Evolutionary conservation across 768 basidiomycete species (phyloP), one percentile per base, ranked within the genome.

Genomic region (Lactarius tabidus): DNA sequence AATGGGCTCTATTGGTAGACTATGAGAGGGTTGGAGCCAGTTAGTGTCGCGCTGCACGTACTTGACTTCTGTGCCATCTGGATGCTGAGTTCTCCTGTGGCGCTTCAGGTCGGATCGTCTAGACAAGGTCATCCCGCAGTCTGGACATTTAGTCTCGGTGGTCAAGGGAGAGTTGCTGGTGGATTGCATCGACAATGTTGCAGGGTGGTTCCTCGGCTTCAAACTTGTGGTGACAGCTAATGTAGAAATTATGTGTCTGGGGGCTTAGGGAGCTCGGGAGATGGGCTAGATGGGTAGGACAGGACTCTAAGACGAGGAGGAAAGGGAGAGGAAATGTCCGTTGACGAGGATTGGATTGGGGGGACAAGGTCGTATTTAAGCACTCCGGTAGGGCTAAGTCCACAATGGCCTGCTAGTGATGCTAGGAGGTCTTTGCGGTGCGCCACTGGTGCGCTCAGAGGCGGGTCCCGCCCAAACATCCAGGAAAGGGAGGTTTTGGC

Each of bases 91-190:
- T 33, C 28, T 61, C 31, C 60, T 39, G 35, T 66, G 65, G 9
- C 65, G 65, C 26, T 66, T 66, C 39, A 66, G 6, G 60, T 66
- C 65, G 15, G 60, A 33, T 23, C 0, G 6, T n/a, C 65, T 56
- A 31, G 60, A 66, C 6, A 66, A 9, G 12, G 41, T 66, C 31
- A 15, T 17, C 15, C 60, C 65, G 4, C 65, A 66, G 26, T 62
- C 60, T 1, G 60, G 39, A 56, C 65, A 66, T 38, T 28, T 17
- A 28, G 60, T n/a, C 29, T 43, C 57, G 23, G 48, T 41, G n/a
- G 18, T 17, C 7, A 57, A 66, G 14, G 57, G 56, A 10, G 28
- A 0, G 6, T 29, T 52, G 17, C n/a, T 39, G 39, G 33, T 35
- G 6, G 17, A n/a, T 20, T 0, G 26, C 15, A 12, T 17, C 8